A percentile compares a stretch with the other conserved stretches of the same genome.
Evolutionary conservation across 371 early-diverging fungal genomes (phyloP).

Genomic region (Spiromyces aspiralis): DNA sequence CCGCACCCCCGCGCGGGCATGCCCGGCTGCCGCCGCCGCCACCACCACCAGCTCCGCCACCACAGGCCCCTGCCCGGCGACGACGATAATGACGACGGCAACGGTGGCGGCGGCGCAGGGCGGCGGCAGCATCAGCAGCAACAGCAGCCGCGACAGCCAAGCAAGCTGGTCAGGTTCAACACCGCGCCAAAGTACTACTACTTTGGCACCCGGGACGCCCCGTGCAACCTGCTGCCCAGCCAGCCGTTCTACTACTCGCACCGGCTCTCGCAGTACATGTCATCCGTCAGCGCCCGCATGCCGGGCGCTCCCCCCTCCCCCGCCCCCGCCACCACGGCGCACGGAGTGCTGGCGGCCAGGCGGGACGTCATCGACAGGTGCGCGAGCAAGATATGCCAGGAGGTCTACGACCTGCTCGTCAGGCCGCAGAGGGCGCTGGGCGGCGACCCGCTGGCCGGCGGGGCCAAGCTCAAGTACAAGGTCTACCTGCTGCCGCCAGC

Average conservation of each 20-base stretch:
- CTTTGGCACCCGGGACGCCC: neutral
- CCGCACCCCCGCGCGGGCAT: too few relatives aligned
- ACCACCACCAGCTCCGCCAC: too few relatives aligned
- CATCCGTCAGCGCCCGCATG: neutral
- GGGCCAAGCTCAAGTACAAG: neutral
- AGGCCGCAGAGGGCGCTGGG: neutral
- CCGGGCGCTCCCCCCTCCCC: neutral
- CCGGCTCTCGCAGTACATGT: neutral
- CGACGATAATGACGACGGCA: too few relatives aligned
- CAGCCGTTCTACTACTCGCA: neutral
- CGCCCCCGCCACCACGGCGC: too few relatives aligned
- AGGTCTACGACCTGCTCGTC: neutral
- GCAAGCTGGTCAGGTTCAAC: neutral
- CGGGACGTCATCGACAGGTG: neutral
- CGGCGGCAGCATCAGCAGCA: too few relatives aligned
- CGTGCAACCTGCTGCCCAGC: neutral
- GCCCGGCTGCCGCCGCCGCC: too few relatives aligned
- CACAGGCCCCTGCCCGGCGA: too few relatives aligned
- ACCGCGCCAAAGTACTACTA: neutral
- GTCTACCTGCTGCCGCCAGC: neutral
- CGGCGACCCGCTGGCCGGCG: neutral
- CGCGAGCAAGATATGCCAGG: neutral
- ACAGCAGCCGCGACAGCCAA: too few relatives aligned
- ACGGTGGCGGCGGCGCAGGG: too few relatives aligned
- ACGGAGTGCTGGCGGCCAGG: neutral